These are phyloP conservation scores for Chlorella variabilis DNA, from an alignment of 163 green algal genomes.

Conservation along the genomic window DNA sequence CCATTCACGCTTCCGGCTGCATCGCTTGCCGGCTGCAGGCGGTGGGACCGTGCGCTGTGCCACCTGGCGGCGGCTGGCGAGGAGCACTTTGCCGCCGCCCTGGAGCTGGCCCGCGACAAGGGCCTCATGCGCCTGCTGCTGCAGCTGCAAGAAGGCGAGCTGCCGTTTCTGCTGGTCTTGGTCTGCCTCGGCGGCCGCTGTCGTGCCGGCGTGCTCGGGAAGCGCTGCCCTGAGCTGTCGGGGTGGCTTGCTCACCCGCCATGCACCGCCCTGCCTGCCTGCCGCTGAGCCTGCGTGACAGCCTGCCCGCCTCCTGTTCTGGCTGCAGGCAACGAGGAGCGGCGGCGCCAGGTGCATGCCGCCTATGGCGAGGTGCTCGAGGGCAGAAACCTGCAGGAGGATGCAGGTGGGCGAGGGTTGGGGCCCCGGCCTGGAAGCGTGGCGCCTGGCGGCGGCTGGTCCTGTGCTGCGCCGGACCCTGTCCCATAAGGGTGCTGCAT, in stretches of 20 bases:
- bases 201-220: no score
- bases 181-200: no score
- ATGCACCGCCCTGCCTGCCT: no score
- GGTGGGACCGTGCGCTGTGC: constrained; percentile 61
- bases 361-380: constrained; percentile 69
- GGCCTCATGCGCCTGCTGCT: constrained; percentile 80
- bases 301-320: neutral
- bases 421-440: no score
- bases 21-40: neutral
- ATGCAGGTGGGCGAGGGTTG: constrained; percentile 48
- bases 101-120: constrained; percentile 71
- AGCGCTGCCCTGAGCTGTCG: no score
- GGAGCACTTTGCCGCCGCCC: constrained; percentile 62
- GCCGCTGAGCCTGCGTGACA: no score
- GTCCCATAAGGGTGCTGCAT: no score
- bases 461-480: no score
- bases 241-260: no score
- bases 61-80: constrained; percentile 67
- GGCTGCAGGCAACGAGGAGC: constrained; percentile 6
- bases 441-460: no score
- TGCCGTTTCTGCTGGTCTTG: no score
- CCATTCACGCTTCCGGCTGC: neutral
- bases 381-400: constrained; percentile 68
- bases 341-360: constrained; percentile 12
- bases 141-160: constrained; percentile 30